Base-by-base conservation (phyloP, 2,329 filamentous ascomycete species). In the Moelleriella libera region DNA sequence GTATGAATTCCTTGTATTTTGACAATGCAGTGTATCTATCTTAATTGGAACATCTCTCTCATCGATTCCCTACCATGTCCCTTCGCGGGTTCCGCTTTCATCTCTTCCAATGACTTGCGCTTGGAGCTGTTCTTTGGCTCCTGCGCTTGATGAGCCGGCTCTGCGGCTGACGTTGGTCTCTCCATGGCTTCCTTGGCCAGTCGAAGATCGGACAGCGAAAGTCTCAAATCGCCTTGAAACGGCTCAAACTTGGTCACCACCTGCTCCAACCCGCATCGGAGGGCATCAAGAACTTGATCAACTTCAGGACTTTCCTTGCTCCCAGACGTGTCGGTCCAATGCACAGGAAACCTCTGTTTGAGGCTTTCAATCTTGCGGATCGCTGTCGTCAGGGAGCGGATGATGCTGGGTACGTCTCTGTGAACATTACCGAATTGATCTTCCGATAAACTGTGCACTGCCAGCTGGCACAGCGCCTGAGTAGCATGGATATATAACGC, bases 371-470 rank as follows among this genome's bases (percentile, higher is more conserved):
- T 68, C 53, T 79, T 79, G 47, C 69, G 73, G 48, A 88, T 80
- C 0, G 85, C 80, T 0, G 62, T 55, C 0, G 86, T 89, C 51
- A 94, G 77, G 1, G 80, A 78, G 44, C 83, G 77, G 45, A 96
- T 78, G 48, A 94, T 82, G 45, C 67, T 67, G 1, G 85, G 78
- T 2, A 97, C 80, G 53, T 92, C 85, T 42, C 80, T 74, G 54
- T 94, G 83, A n/a, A 94, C 90, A 55, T 86, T 85, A 11, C 90
- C 90, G 58, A 81, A 92, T 44, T 75, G 75, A 60, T 97, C 90
- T 63, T 97, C 89, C 4, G 70, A 69, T 47, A 96, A 66, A 62
- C 85, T 90, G 51, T 76, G 76, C 4, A 87, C 75, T 0, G 85
- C 76, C 30, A 97, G 71, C 45, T 75, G 72, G 10, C 78, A 79